Evolutionary conservation across 176 grass and related monocot genomes (phyloP).

Genomic region (Cenchrus americanus): DNA sequence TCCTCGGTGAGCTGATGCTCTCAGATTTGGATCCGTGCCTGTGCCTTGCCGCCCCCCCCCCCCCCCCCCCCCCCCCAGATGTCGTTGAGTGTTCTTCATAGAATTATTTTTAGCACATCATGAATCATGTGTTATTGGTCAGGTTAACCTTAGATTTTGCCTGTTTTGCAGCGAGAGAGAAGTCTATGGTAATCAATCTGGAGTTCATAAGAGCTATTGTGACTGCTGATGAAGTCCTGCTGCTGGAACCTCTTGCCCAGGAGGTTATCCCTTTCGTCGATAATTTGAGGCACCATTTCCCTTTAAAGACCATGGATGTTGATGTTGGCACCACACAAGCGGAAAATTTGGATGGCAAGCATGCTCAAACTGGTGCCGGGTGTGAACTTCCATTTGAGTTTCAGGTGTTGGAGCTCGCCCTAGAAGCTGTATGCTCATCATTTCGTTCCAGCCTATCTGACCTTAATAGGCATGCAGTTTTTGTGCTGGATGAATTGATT

Average conservation of each 20-base stretch:
- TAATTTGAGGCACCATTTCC: conserved; percentile 63
- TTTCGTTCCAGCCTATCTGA: conserved; percentile 58
- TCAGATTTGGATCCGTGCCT: not conserved
- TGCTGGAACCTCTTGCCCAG: conserved; percentile 78
- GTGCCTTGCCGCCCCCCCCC: too few species aligned
- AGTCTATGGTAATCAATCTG: conserved; percentile 72
- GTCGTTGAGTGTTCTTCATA: too few species aligned
- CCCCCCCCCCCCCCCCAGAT: too few species aligned
- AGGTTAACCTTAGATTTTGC: not conserved
- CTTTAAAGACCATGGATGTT: conserved; percentile 46
- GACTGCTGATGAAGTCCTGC: conserved; percentile 72
- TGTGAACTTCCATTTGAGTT: conserved; percentile 76
- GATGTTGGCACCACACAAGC: conserved; percentile 24
- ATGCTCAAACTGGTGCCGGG: conserved; percentile 17
- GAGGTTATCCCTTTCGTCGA: conserved; percentile 81
- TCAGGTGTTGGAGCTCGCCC: conserved; percentile 72
- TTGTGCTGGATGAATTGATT: conserved; percentile 67
- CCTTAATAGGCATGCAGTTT: conserved; percentile 53
- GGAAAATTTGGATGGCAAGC: conserved; percentile 26
- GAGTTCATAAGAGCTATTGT: conserved; percentile 75
- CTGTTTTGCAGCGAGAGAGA: conserved; percentile 63
- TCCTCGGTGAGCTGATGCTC: conserved; percentile 54
- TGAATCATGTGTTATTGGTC: not conserved
- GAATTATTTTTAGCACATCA: not conserved
- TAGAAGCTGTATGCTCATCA: conserved; percentile 70